Evolutionary conservation across 805 yeast species (phyloP).

Genomic region (Osmozyma mogii): DNA sequence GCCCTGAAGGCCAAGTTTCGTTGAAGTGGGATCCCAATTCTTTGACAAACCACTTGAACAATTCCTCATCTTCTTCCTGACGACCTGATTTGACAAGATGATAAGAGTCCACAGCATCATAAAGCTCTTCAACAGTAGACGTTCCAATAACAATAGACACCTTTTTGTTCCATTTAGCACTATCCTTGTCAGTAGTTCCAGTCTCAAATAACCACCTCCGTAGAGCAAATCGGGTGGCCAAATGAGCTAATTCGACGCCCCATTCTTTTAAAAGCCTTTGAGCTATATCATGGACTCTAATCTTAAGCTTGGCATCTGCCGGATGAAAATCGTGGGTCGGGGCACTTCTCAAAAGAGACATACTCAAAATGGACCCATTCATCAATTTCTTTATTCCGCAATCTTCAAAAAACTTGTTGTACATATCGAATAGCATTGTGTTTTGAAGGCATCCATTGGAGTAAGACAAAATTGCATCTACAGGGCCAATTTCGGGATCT

Average conservation of each 20-base stretch:
- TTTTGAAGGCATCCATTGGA: slow-evolving; percentile 81
- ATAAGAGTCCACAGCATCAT: slow-evolving; percentile 52
- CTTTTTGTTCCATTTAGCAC: slow-evolving; percentile 15
- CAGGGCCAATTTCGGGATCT: slow-evolving; percentile 42
- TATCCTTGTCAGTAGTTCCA: slow-evolving; percentile 2
- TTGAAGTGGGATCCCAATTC: slow-evolving; percentile 47
- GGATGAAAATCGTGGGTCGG: slow-evolving; percentile 77
- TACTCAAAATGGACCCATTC: slow-evolving; percentile 80
- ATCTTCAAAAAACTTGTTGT: slow-evolving; percentile 40
- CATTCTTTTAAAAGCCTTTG: slow-evolving; percentile 24
- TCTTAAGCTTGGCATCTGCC: slow-evolving; percentile 50
- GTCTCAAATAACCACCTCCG: slow-evolving; percentile 43
- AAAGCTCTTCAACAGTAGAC: slow-evolving; percentile 54
- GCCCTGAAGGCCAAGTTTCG: slow-evolving; percentile 69
- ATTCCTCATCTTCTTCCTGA: slow-evolving; percentile 32
- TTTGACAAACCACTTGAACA: slow-evolving; percentile 35
- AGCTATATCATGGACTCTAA: slow-evolving; percentile 42
- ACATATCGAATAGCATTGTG: slow-evolving; percentile 38
- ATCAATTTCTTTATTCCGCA: slow-evolving; percentile 52
- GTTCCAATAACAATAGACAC: slow-evolving; percentile 74
- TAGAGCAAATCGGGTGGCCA: slow-evolving; percentile 73
- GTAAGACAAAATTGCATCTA: slow-evolving; percentile 75
- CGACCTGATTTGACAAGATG: slow-evolving; percentile 29
- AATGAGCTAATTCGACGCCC: slow-evolving; percentile 62
- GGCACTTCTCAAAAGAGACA: slow-evolving; percentile 72